Percentiles rank a stretch among this genome's conserved stretches.
These are phyloP conservation scores for Podaxis sp. DNA, from an alignment of 768 basidiomycete species.

Conservation along the genomic window DNA sequence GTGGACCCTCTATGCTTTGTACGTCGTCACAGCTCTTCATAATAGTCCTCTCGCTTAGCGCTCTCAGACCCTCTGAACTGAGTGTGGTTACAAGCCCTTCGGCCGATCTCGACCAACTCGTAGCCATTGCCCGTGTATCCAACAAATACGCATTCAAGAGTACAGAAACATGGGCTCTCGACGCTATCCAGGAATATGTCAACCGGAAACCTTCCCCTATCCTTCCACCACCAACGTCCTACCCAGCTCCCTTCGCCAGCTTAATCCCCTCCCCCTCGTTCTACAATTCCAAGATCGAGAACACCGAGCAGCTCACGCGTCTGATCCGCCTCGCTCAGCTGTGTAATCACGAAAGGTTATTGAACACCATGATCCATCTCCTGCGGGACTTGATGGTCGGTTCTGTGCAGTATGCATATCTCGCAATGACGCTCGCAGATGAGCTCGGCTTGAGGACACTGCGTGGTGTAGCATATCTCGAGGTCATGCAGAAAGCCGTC, in stretches of 20 bases:
- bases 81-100: slow-evolving; percentile 43
- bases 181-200: slow-evolving; percentile 69
- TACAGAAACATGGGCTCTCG: slow-evolving; percentile 72
- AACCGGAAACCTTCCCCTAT: slow-evolving; percentile 55
- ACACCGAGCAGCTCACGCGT: slow-evolving; percentile 52
- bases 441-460: slow-evolving; percentile 62
- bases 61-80: slow-evolving; percentile 63
- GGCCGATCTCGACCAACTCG: slow-evolving; percentile 47
- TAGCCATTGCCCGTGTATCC: slow-evolving; percentile 60
- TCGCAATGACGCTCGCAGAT: slow-evolving; percentile 73
- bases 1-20: slow-evolving; percentile 76
- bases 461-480: slow-evolving; percentile 67
- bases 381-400: slow-evolving; percentile 61
- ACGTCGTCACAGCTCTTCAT: slow-evolving; percentile 41
- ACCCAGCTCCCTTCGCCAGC: slow-evolving; percentile 21
- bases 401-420: slow-evolving; percentile 66
- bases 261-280: slow-evolving; percentile 9
- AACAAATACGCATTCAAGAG: slow-evolving; percentile 78
- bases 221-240: slow-evolving; percentile 40
- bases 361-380: slow-evolving; percentile 58
- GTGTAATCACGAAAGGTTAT: slow-evolving; percentile 60
- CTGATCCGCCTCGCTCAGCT: slow-evolving; percentile 67
- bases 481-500: slow-evolving; percentile 66
- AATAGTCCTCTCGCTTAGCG: slow-evolving; percentile 5
- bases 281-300: slow-evolving; percentile 26